Conservation (phyloP, 768 basidiomycete genomes). For the Candolleomyces aberdarensis region DNA sequence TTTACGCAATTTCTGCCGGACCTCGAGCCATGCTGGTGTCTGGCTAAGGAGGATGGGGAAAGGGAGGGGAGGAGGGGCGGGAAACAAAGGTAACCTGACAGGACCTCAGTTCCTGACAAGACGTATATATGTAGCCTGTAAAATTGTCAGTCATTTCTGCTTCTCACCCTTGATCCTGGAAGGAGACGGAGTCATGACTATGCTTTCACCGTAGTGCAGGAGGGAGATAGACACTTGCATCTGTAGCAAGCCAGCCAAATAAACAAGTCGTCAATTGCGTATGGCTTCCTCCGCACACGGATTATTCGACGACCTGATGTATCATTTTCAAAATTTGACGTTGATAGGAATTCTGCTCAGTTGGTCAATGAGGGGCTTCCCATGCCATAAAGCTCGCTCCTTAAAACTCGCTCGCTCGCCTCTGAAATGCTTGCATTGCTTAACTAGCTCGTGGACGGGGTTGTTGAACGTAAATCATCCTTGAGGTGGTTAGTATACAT, state of each 20-base stretch:
- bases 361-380: too few relatives aligned
- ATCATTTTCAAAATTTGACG: too few relatives aligned
- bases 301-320: too few relatives aligned
- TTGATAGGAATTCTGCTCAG: too few relatives aligned
- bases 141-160: not conserved
- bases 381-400: too few relatives aligned
- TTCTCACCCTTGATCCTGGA: not conserved
- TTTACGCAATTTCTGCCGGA: constrained; percentile 35
- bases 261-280: too few relatives aligned
- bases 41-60: not conserved
- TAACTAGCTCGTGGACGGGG: too few relatives aligned
- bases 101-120: not conserved
- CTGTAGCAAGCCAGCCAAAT: not conserved
- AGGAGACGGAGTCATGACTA: not conserved
- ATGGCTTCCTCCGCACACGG: too few relatives aligned
- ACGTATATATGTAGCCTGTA: not conserved
- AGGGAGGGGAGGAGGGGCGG: not conserved
- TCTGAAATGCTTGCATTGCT: too few relatives aligned
- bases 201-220: not conserved
- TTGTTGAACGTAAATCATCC: too few relatives aligned
- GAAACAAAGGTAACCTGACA: not conserved
- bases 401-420: too few relatives aligned
- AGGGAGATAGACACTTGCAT: not conserved
- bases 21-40: constrained; percentile 13
- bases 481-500: too few relatives aligned